phyloP scores from a whole-genome alignment of 345 rosid species.

The Salix dunnii region DNA sequence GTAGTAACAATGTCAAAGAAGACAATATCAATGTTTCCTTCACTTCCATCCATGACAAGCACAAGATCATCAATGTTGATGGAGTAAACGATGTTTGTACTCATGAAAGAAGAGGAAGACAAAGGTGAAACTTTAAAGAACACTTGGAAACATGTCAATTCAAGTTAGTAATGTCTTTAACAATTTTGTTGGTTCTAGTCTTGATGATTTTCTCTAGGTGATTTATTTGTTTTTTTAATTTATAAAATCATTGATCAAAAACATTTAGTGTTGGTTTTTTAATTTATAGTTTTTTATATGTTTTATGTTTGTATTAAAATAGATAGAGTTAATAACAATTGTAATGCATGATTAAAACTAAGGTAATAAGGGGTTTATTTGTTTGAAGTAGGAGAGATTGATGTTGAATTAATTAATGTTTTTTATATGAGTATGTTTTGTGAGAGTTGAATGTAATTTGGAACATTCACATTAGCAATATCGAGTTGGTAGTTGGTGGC shows the following conservation, averaged over 20 bases:
- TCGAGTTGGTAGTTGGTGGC: not conserved
- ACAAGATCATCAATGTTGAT: constrained; percentile 52
- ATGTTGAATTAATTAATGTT: not conserved
- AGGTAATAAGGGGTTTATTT: not conserved
- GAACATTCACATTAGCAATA: not conserved
- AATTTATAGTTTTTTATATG: not conserved
- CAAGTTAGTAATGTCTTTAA: constrained; percentile 89
- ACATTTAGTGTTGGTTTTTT: not conserved
- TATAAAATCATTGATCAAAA: not conserved
- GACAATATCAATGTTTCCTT: constrained; percentile 34
- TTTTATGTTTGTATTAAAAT: not conserved
- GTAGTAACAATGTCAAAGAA: constrained; percentile 44
- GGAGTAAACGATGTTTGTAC: constrained; percentile 62
- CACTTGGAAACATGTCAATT: constrained; percentile 84
- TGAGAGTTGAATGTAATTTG: not conserved
- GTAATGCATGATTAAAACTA: not conserved
- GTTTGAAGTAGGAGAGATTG: not conserved
- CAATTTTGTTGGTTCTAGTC: constrained; percentile 93
- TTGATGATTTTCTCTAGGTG: constrained; percentile 95
- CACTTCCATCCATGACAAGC: constrained; percentile 21
- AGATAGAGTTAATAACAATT: not conserved
- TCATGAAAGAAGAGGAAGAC: constrained; percentile 84
- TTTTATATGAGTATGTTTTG: not conserved
- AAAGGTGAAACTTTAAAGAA: constrained; percentile 81
- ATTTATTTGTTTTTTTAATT: not conserved